Evolutionary conservation across 2,329 filamentous ascomycete species (phyloP), one percentile per base, ranked within the genome.

Genomic region (Escovopsis weberi): DNA sequence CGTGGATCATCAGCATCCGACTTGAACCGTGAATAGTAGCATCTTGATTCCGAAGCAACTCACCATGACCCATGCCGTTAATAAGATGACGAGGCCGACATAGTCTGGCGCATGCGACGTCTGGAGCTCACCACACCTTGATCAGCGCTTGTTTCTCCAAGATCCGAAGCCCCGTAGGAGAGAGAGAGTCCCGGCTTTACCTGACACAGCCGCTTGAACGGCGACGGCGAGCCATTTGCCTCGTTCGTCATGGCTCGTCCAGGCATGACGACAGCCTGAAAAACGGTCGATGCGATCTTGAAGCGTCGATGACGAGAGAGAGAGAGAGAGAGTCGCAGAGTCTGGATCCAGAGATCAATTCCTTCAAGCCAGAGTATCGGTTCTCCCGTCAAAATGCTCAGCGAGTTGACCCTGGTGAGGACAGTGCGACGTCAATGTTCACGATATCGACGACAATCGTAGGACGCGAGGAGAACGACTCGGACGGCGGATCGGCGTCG

Each of bases 91-190:
- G 48, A 96, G 75, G 33, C 86, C 85, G 28, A 93, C 62, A 63
- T 94, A 95, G 59, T 98, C 91, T 6, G 85, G 78, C 10, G 85
- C 84, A 66, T 95, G 91, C 1, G 85, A 87, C 58, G 78, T 80
- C 75, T 86, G 54, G 28, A 11, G 28, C 19, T 26, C 8, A 33
- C 15, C 18, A 9, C 9, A 36, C 12, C 5, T 19, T n/a, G 2
- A 38, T 45, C 33, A 43, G 41, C 26, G 33, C 23, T 12, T 36
- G 26, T 28, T 12, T 39, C 37, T 23, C 23, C 23, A 23, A 15
- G 15, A 15, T 15, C 15, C 15, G 15, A 15, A 15, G 15, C 15
- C 15, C 15, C 15, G 15, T 15, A 15, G 15, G 15, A 15, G 28
- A 30, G 28, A 40, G 15, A 33, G n/a, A 33, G 4, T 4, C n/a